A percentile compares a stretch with the other conserved stretches of the same genome.
Conservation (phyloP, 352 stramenopile genomes). For the Pythium scleroteichum region DNA sequence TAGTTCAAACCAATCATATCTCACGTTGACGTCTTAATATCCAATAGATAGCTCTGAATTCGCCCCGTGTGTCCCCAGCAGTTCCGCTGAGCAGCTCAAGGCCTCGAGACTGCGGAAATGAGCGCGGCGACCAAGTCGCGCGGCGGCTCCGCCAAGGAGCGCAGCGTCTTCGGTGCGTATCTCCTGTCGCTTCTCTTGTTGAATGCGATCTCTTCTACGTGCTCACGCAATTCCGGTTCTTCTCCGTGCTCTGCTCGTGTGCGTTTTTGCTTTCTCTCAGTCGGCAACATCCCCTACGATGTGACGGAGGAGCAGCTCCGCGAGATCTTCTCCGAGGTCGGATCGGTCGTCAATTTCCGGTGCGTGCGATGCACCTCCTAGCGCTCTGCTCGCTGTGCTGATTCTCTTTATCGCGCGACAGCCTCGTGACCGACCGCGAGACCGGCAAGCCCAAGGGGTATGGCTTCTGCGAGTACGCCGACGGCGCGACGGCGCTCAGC, state of each 20-base stretch:
- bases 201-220: slow-evolving; percentile 2
- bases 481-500: slow-evolving; percentile 79
- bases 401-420: slow-evolving; percentile 19
- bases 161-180: slow-evolving; percentile 82
- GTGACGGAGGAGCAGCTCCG: slow-evolving; percentile 86
- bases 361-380: slow-evolving; percentile 29
- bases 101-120: slow-evolving; percentile 9
- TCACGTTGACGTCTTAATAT: too few species aligned
- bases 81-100: neutral
- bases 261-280: slow-evolving; percentile 31
- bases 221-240: neutral
- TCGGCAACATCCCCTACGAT: slow-evolving; percentile 90
- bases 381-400: neutral
- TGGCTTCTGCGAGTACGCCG: slow-evolving; percentile 85
- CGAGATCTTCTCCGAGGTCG: slow-evolving; percentile 86
- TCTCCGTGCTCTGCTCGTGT: neutral
- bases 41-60: too few species aligned
- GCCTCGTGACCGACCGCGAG: slow-evolving; percentile 81
- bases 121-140: slow-evolving; percentile 49
- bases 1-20: too few species aligned
- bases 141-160: slow-evolving; percentile 73
- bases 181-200: slow-evolving; percentile 8
- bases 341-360: slow-evolving; percentile 85
- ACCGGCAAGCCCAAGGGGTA: slow-evolving; percentile 86
- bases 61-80: too few species aligned